Evolutionary conservation across 2,329 filamentous ascomycete genomes (phyloP), one percentile per base, ranked within the genome.

Genomic region (Pyricularia pennisetigena): DNA sequence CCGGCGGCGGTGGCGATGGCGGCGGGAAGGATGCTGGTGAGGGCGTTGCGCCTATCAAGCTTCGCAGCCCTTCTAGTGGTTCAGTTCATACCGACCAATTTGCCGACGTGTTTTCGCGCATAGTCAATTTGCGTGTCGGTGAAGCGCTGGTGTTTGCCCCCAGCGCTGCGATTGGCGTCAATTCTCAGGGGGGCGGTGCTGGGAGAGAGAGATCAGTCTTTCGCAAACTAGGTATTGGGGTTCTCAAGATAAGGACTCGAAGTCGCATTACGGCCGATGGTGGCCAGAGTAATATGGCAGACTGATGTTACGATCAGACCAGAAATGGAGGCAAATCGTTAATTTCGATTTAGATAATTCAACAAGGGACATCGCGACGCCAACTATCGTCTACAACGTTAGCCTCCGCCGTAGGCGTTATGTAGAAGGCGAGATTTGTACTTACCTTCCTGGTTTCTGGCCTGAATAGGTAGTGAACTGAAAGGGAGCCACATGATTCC

Each of bases 61-160:
- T 59, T 59, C 12, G 8, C 41, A 8, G 2, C 65, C 2, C 26
- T 28, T 7, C 3, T 10, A 64, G 26, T 64, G 26, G 16, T 5
- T 4, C 6, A 10, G 62, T 64, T 23, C 62, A 64, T 28, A 20
- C 16, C 62, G 72, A 78, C 65, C 69, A 72, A 4, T 69, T 69
- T 5, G 26, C 74, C 57, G 77, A 78, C 24, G 71, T 83, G 1
- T 81, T 84, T 59, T 72, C 74, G 14, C 74, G 75, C 29, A 83
- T 84, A 59, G 78, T 83, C 9, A 71, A 73, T 4, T 75, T 84
- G 12, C 74, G 73, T 4, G 79, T 79, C 3, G 82, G 82, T 0
- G 80, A 84, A 68, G 82, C 81, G 1, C 72, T 84, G 2, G 64
- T 84, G 7, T 84, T 84, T 70, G 78, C 79, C 0, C 82, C 82